Evolutionary conservation across 495 filamentous ascomycete species (phyloP), one percentile per base, ranked within the genome.

Genomic region (Podospora tetraspora): DNA sequence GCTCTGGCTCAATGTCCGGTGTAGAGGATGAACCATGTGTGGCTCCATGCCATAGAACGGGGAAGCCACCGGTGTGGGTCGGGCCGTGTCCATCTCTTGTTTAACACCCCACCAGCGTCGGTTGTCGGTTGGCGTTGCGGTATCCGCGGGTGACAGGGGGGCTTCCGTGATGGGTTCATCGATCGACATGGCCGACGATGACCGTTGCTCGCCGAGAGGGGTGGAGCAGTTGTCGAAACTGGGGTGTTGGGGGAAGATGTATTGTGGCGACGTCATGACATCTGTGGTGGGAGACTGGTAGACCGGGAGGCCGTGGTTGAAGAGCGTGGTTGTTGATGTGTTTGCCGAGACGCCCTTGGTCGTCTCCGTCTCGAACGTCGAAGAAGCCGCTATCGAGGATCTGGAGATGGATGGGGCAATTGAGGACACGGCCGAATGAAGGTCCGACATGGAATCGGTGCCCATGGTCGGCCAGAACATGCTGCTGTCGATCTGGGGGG

Each of bases 281-380:
- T 61, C 69, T 0, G 69, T 10, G 3, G 62, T 62, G 6, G 68
- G 22, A 6, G 72, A 25, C n/a, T 68, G 67, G 24, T 70, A 73
- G 1, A 62, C 29, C 0, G 29, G 62, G 9, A 77, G 24, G 3
- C 60, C 52, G 5, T 66, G 43, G 25, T 37, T 67, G 32, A 75
- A 77, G 9, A 76, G 66, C 1, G 74, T 75, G 1, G 74, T 77
- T n/a, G 66, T 66, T 3, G 74, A 77, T 0, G 75, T 76, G 65
- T 77, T 77, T 23, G 72, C 69, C 10, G 76, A 72, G 0, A 67
- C 22, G 10, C 64, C 56, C 57, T 73, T 69, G 24, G 75, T 69
- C 2, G 70, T 67, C 16, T 30, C 66, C 25, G 66, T 69, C 8
- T 74, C 69, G 19, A 69, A 66, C 19, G 68, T 71, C 7, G 73